Base-by-base conservation (phyloP, 495 filamentous ascomycete species). In the Lasiosphaeria miniovina region DNA sequence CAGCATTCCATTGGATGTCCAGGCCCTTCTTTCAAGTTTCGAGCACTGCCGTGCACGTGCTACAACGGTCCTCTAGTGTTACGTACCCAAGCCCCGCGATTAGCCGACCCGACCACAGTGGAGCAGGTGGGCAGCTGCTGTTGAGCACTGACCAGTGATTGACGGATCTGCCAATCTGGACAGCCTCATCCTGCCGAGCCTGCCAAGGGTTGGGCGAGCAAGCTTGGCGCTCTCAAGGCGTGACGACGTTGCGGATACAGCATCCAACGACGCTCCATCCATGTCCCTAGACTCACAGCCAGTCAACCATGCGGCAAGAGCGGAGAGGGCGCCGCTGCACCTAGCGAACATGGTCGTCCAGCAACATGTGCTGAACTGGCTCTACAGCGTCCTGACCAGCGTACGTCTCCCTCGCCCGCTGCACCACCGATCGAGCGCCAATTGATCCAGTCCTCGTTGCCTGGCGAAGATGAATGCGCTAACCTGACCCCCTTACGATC, bases 361-460 rank as follows among this genome's bases (percentile, higher is more conserved):
- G 61, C 92, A 94, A 68, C 88, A 91, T 73, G 87, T 95, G 46
- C 81, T 98, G 56, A 90, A 90, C 71, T 98, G 94, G 94, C 86
- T 98, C 2, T 95, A 96, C 75, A 94, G 88, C 71, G 87, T 96
- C 49, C 70, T 98, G 55, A 88, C 83, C 41, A 90, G 87, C 73
- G 93, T 94, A 77, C 68, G 77, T 60, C 45, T 35, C 55, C 45
- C n/a, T 12, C 55, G 2, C n/a, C 52, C 41, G 35, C 38, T 6
- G 1, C 50, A 36, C 3, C n/a, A 14, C 31, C 34, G 15, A n/a
- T 2, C 11, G 31, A 4, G 15, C 45, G 12, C n/a, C 45, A 48
- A 48, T 24, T 24, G 24, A 24, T 24, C 24, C 24, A 24, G 24
- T 46, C 12, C 43, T n/a, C 43, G 12, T 46, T 6, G 33, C 3